Conservation (phyloP, 1,284 basidiomycete genomes). For the Hymenochaete sp. region DNA sequence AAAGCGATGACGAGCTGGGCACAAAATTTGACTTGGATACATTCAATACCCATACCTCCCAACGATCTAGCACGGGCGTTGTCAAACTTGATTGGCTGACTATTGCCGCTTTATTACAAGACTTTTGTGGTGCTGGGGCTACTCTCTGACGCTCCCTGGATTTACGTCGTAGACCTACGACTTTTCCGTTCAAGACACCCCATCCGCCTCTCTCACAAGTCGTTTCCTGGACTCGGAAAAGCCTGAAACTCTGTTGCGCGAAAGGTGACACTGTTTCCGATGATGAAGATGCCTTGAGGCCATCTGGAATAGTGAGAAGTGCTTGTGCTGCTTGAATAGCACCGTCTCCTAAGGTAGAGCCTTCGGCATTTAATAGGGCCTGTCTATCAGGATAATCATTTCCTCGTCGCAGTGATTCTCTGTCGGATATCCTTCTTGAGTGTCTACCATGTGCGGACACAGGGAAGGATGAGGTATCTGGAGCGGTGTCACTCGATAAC, state of each 20-base stretch:
- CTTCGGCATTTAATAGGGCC: conserved; percentile 33
- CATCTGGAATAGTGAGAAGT: conserved; percentile 5
- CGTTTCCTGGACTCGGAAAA: conserved; percentile 47
- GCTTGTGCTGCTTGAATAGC: conserved; percentile 1
- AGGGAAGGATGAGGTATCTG: conserved; percentile 52
- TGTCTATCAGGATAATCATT: conserved; percentile 32
- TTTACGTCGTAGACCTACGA: conserved; percentile 60
- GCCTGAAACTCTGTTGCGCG: conserved; percentile 48
- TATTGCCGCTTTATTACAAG: conserved; percentile 17
- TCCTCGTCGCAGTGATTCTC: conserved; percentile 43
- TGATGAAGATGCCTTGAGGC: not conserved
- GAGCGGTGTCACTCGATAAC: conserved; percentile 31
- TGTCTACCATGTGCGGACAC: conserved; percentile 71
- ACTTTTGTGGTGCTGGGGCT: conserved; percentile 22
- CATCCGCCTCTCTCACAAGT: conserved; percentile 66
- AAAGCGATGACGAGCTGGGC: conserved; percentile 43
- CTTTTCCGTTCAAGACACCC: conserved; percentile 44
- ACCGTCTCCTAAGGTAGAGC: conserved; percentile 24
- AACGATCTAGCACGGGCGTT: conserved; percentile 56
- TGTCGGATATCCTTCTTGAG: conserved; percentile 60
- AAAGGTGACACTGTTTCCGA: conserved; percentile 25
- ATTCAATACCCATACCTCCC: conserved; percentile 75
- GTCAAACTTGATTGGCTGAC: too few species aligned
- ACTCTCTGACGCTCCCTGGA: conserved; percentile 36
- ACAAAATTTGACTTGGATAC: conserved; percentile 32